These are phyloP conservation scores for Colletotrichum sansevieriae DNA, from an alignment of 2,329 filamentous ascomycete species.

Conservation along the genomic window DNA sequence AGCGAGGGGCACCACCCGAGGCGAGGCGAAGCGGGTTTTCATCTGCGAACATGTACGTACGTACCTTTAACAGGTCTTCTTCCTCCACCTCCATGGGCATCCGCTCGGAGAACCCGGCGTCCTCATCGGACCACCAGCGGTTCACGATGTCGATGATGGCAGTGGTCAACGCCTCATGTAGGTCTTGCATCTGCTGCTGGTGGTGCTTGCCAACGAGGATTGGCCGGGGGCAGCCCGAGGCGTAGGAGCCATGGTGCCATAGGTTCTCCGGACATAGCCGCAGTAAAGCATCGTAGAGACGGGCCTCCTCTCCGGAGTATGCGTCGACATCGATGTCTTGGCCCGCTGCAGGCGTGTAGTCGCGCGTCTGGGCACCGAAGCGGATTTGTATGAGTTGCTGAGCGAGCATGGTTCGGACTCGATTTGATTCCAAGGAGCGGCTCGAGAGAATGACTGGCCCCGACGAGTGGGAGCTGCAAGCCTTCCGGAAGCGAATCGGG, in stretches of 20 bases:
- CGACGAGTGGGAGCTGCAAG: too few relatives aligned
- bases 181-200: constrained; percentile 46
- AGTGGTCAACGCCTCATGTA: constrained; percentile 50
- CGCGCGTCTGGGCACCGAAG: too few relatives aligned
- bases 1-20: too few relatives aligned
- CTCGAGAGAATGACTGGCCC: too few relatives aligned
- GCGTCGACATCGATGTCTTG: not conserved
- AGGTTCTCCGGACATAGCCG: constrained; percentile 44
- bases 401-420: too few relatives aligned
- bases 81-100: constrained; percentile 52
- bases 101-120: constrained; percentile 48
- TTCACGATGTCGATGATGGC: constrained; percentile 53
- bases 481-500: too few relatives aligned
- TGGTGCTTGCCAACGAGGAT: constrained; percentile 51
- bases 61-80: constrained; percentile 48
- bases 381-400: too few relatives aligned
- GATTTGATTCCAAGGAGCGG: too few relatives aligned
- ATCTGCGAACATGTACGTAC: too few relatives aligned
- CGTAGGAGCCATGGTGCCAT: constrained; percentile 49
- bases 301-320: not conserved
- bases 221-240: constrained; percentile 49
- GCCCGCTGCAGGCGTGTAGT: not conserved
- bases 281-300: constrained; percentile 42
- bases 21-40: too few relatives aligned
- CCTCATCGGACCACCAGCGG: constrained; percentile 54